These are phyloP conservation scores for Aspergillus phoenicis DNA, from an alignment of 2,329 filamentous ascomycete genomes.

Conservation along the genomic window DNA sequence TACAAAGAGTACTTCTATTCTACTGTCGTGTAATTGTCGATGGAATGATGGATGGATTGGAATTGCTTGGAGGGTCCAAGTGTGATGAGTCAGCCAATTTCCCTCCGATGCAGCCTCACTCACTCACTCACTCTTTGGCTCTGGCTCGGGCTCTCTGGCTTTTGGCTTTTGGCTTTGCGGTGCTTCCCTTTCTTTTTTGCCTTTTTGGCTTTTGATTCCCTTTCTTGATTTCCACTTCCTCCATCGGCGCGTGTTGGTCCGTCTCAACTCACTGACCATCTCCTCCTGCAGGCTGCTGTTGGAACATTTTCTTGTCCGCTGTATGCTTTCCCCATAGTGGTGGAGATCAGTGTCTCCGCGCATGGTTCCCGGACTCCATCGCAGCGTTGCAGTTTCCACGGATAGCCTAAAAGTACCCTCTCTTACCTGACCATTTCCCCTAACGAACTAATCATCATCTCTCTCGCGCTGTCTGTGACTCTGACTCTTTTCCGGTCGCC, in stretches of 20 bases:
- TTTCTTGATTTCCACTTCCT: not conserved
- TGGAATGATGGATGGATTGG: no score
- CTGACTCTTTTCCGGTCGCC: not conserved
- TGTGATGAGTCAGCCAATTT: conserved; percentile 1
- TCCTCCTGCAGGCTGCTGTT: not conserved
- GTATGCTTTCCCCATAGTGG: conserved; percentile 6
- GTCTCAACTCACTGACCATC: not conserved
- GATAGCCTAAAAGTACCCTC: not conserved
- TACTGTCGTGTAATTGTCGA: no score
- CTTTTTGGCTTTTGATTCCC: not conserved
- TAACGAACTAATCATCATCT: no score
- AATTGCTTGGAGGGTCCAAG: not conserved
- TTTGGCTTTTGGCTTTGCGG: no score
- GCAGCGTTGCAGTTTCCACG: not conserved
- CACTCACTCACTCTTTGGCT: not conserved
- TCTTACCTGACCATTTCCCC: not conserved
- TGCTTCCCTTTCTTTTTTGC: not conserved
- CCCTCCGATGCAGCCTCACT: conserved; percentile 4
- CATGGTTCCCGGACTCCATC: conserved; percentile 2
- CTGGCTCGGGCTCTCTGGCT: no score
- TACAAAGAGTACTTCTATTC: no score
- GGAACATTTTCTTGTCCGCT: not conserved
- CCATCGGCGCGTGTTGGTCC: not conserved
- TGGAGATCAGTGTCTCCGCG: conserved; percentile 14
- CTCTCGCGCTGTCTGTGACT: no score